phyloP scores from a whole-genome alignment of 257 asterid species.

The Misopates orontium region DNA sequence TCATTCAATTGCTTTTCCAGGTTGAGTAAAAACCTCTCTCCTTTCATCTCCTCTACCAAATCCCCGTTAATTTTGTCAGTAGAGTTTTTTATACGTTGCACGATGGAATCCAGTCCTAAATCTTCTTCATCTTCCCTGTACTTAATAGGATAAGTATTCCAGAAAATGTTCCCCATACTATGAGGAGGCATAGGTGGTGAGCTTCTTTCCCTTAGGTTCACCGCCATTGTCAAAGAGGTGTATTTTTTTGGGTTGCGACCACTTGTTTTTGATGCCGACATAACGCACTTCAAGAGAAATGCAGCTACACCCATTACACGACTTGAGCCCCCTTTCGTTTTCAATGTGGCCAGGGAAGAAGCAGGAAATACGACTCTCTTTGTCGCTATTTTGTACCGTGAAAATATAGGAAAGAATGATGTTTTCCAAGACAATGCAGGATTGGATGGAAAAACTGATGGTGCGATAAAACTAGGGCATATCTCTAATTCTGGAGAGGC shows the following conservation, averaged over 20 bases:
- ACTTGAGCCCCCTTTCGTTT: neutral
- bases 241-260: neutral
- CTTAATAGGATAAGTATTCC: neutral
- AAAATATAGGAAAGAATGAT: neutral
- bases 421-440: neutral
- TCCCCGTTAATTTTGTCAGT: neutral
- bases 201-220: constrained; percentile 3
- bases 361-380: constrained; percentile 7
- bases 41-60: neutral
- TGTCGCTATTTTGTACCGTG: neutral
- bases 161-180: neutral
- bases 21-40: neutral
- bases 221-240: neutral
- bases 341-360: neutral
- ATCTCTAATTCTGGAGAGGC: neutral
- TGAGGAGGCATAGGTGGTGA: constrained; percentile 14
- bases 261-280: neutral
- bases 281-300: constrained; percentile 5
- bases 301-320: constrained; percentile 1
- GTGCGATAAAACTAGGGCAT: constrained; percentile 9
- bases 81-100: neutral
- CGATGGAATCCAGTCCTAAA: neutral
- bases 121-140: neutral
- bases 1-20: neutral
- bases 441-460: neutral